Evolutionary conservation across 2,329 filamentous ascomycete species (phyloP).

Genomic region (Cryphonectria naterciae): DNA sequence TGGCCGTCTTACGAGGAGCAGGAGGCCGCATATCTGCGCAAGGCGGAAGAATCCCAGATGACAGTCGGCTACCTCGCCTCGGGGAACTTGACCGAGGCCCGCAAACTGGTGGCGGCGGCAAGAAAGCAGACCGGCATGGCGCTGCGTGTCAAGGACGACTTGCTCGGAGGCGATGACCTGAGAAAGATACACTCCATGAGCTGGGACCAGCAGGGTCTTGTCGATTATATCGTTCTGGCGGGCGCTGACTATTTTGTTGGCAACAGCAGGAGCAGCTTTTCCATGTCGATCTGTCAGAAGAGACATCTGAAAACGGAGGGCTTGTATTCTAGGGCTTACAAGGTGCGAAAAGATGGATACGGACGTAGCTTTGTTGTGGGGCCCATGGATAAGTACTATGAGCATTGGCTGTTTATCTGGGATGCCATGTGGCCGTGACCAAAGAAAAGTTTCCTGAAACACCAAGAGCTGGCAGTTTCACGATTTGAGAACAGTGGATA

Average conservation of each 20-base stretch:
- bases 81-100: slow-evolving; percentile 47
- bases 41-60: slow-evolving; percentile 37
- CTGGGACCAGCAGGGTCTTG: slow-evolving; percentile 51
- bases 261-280: slow-evolving; percentile 52
- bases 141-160: slow-evolving; percentile 44
- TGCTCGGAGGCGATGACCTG: slow-evolving; percentile 36
- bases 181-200: slow-evolving; percentile 42
- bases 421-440: slow-evolving; percentile 48
- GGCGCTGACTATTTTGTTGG: slow-evolving; percentile 47
- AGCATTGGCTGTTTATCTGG: slow-evolving; percentile 54
- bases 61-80: slow-evolving; percentile 50
- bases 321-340: slow-evolving; percentile 48
- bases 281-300: slow-evolving; percentile 50
- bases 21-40: slow-evolving; percentile 44
- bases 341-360: slow-evolving; percentile 46
- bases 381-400: slow-evolving; percentile 49
- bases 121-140: slow-evolving; percentile 38
- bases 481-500: not conserved
- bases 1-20: slow-evolving; percentile 52
- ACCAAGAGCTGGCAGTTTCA: too few relatives aligned
- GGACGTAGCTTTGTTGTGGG: slow-evolving; percentile 49
- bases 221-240: slow-evolving; percentile 48
- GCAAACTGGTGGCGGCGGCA: slow-evolving; percentile 43
- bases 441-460: too few relatives aligned
- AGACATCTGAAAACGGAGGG: slow-evolving; percentile 47